A percentile compares a stretch with the other conserved stretches of the same genome.
These are phyloP conservation scores for Erythrophleum fordii DNA, from an alignment of 306 rosid species.

Conservation along the genomic window DNA sequence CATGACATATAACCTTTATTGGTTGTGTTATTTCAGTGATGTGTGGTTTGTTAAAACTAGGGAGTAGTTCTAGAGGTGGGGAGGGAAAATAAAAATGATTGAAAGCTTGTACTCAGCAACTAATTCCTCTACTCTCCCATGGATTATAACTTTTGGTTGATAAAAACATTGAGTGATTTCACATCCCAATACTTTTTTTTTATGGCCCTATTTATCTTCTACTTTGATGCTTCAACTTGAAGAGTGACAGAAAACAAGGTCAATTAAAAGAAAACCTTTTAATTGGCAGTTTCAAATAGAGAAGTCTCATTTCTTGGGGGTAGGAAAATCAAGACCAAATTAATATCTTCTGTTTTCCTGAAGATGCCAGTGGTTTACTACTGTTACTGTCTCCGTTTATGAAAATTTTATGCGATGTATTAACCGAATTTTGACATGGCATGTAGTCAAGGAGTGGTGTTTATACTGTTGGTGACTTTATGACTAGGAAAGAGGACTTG, in stretches of 20 bases:
- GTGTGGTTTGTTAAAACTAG: neutral
- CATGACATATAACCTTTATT: constrained; percentile 7
- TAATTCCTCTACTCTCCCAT: neutral
- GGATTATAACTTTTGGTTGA: neutral
- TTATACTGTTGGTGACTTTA: constrained; percentile 89
- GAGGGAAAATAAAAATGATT: neutral
- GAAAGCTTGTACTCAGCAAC: neutral
- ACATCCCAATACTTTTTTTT: neutral
- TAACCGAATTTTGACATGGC: constrained; percentile 28
- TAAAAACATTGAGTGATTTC: neutral
- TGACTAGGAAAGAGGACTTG: constrained; percentile 78
- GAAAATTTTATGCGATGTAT: constrained; percentile 11
- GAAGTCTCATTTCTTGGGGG: neutral
- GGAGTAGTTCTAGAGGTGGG: neutral
- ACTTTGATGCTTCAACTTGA: constrained; percentile 14
- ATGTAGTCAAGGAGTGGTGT: constrained; percentile 69
- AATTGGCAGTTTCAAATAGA: constrained; percentile 28
- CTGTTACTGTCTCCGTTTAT: neutral
- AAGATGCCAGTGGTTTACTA: constrained; percentile 7
- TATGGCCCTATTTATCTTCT: constrained; percentile 9
- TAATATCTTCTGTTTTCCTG: neutral
- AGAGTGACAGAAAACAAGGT: neutral
- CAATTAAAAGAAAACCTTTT: neutral
- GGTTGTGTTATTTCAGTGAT: neutral
- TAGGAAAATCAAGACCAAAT: constrained; percentile 17